Evolutionary conservation across 1,284 basidiomycete species (phyloP).

Genomic region (Ganoderma lucidum): DNA sequence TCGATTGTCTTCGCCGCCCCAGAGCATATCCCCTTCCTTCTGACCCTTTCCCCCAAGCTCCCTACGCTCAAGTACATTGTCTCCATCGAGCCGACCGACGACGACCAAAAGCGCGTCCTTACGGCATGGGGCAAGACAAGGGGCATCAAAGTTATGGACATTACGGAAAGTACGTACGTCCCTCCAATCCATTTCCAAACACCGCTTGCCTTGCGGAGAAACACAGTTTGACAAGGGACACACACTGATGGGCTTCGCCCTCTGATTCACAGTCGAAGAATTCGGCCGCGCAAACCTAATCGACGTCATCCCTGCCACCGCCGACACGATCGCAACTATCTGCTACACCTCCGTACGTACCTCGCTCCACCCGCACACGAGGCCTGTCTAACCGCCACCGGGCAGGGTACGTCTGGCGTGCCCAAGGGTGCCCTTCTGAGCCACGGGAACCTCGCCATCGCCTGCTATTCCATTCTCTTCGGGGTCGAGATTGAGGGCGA

Average conservation of each 20-base stretch:
- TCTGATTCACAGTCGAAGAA: conserved; percentile 62
- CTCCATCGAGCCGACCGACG: conserved; percentile 77
- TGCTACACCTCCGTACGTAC: conserved; percentile 86
- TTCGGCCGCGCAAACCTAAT: conserved; percentile 69
- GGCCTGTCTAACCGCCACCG: background rate
- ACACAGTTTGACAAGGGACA: background rate
- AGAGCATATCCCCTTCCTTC: conserved; percentile 79
- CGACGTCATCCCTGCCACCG: conserved; percentile 64
- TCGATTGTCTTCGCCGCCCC: conserved; percentile 79
- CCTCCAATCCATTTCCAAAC: background rate
- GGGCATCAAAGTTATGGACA: conserved; percentile 70
- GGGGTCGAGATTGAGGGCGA: conserved; percentile 58
- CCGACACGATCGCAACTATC: conserved; percentile 75
- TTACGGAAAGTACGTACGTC: conserved; percentile 69
- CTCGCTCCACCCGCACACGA: background rate
- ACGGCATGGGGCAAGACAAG: conserved; percentile 77
- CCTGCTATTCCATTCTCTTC: conserved; percentile 68
- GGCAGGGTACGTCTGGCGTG: conserved; percentile 76
- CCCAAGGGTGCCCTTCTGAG: conserved; percentile 89
- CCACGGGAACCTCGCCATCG: conserved; percentile 79
- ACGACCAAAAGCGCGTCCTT: conserved; percentile 63
- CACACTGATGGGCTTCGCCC: background rate
- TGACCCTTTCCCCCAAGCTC: conserved; percentile 71
- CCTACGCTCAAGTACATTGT: conserved; percentile 82
- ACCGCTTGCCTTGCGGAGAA: background rate